Percentiles rank a stretch among this genome's conserved stretches.
Evolutionary conservation across 306 rosid species (phyloP).

Genomic region (Ochetophila trinervis): DNA sequence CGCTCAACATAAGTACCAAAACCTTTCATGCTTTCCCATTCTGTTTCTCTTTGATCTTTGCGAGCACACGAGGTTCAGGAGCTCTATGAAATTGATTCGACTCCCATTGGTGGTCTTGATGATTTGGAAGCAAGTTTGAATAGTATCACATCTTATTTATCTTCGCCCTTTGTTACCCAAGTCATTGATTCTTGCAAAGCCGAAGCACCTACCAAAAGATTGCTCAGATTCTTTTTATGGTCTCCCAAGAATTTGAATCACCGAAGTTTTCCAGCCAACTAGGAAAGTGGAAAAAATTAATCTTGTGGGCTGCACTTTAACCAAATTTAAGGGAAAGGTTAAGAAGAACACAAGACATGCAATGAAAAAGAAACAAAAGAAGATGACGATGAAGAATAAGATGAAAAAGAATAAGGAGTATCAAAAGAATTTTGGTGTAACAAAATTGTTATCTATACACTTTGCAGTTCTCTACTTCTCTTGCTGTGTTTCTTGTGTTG

Average conservation of each 20-base stretch:
- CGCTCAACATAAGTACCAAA: conserved; percentile 16
- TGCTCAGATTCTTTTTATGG: conserved; percentile 87
- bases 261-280: conserved; percentile 59
- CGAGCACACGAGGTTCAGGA: conserved; percentile 37
- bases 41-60: conserved; percentile 28
- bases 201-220: conserved; percentile 64
- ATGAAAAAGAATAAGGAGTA: conserved; percentile 29
- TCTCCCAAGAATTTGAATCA: conserved; percentile 56
- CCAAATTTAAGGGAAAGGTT: conserved; percentile 28
- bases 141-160: conserved; percentile 34
- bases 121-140: conserved; percentile 59
- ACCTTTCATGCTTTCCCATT: conserved; percentile 24
- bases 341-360: conserved; percentile 27
- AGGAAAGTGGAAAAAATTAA: conserved; percentile 37
- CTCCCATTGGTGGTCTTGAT: conserved; percentile 64
- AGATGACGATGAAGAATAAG: conserved; percentile 17
- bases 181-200: conserved; percentile 61
- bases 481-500: too few relatives aligned
- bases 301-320: conserved; percentile 27
- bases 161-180: conserved; percentile 59
- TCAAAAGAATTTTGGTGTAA: conserved; percentile 14
- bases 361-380: conserved; percentile 26
- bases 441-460: conserved; percentile 18
- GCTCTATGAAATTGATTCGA: conserved; percentile 44
- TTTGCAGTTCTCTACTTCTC: not conserved